phyloP scores from a whole-genome alignment of 352 stramenopile species.

The Globisporangium megalacanthum region DNA sequence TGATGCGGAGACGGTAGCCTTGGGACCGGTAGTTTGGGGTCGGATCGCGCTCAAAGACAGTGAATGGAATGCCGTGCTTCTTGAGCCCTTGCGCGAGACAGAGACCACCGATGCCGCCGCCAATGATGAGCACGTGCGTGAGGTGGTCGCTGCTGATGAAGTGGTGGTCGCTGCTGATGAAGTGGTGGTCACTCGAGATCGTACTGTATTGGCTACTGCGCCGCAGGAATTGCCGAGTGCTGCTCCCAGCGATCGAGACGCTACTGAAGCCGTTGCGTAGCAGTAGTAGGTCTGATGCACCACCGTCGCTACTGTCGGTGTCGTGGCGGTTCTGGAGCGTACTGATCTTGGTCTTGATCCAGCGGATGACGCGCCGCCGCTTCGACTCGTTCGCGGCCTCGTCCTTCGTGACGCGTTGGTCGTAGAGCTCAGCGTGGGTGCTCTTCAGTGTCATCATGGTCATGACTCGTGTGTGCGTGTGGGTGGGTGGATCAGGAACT shows the following conservation, averaged over 20 bases:
- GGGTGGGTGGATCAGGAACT: background rate
- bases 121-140: slow-evolving; percentile 41
- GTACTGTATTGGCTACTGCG: slow-evolving; percentile 16
- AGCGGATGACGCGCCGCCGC: slow-evolving; percentile 52
- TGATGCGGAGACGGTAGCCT: slow-evolving; percentile 58
- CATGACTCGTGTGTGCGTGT: slow-evolving; percentile 1
- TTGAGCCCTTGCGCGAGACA: slow-evolving; percentile 58
- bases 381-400: slow-evolving; percentile 37
- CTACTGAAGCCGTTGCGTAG: slow-evolving; percentile 3
- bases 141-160: slow-evolving; percentile 8
- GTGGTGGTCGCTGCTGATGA: slow-evolving; percentile 3
- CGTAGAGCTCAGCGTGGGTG: slow-evolving; percentile 20
- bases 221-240: background rate
- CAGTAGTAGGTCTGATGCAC: background rate
- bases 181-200: slow-evolving; percentile 4
- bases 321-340: slow-evolving; percentile 19
- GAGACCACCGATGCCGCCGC: slow-evolving; percentile 48
- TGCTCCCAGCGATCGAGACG: slow-evolving; percentile 1
- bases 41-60: slow-evolving; percentile 56
- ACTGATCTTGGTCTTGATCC: slow-evolving; percentile 51
- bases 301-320: slow-evolving; percentile 12
- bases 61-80: slow-evolving; percentile 58
- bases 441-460: background rate
- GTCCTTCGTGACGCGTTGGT: slow-evolving; percentile 31
- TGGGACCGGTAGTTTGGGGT: slow-evolving; percentile 58